These are phyloP conservation scores for Acacia acuminata DNA, from an alignment of 306 rosid species.

Conservation along the genomic window DNA sequence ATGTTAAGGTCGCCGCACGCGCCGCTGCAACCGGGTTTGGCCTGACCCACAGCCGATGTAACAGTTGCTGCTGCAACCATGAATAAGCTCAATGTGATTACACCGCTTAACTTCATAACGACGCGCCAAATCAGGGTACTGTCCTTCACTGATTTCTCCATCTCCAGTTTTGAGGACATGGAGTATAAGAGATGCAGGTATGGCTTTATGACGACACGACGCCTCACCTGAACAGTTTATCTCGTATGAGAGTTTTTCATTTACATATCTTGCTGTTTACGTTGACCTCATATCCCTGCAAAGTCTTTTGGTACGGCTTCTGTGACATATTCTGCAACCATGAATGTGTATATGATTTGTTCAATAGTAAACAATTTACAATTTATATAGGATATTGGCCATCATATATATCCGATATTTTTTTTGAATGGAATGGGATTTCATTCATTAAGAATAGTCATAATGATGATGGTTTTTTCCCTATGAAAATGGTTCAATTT, in stretches of 20 bases:
- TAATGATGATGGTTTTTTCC: too few relatives aligned
- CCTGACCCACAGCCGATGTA: background rate
- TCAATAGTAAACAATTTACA: background rate
- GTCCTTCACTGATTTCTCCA: background rate
- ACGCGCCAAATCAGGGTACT: background rate
- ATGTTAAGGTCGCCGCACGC: slow-evolving; percentile 11
- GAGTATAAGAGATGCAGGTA: background rate
- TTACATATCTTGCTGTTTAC: too few relatives aligned
- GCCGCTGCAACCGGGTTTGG: background rate
- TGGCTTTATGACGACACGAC: background rate
- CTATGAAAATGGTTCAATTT: too few relatives aligned
- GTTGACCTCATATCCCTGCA: background rate
- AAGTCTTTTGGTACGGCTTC: background rate
- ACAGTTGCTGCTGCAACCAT: background rate
- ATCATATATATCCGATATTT: too few relatives aligned
- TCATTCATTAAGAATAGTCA: too few relatives aligned
- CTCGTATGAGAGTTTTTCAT: background rate
- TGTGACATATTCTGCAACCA: background rate
- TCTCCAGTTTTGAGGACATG: background rate
- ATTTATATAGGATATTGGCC: too few relatives aligned
- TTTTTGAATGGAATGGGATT: too few relatives aligned
- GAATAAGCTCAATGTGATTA: background rate
- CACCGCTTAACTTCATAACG: background rate
- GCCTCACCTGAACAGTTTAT: background rate
- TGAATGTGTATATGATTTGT: background rate